Percentiles rank a stretch among this genome's conserved stretches.
Evolutionary conservation across 2,329 filamentous ascomycete genomes (phyloP).

Genomic region (Neopestalotiopsis clavispora): DNA sequence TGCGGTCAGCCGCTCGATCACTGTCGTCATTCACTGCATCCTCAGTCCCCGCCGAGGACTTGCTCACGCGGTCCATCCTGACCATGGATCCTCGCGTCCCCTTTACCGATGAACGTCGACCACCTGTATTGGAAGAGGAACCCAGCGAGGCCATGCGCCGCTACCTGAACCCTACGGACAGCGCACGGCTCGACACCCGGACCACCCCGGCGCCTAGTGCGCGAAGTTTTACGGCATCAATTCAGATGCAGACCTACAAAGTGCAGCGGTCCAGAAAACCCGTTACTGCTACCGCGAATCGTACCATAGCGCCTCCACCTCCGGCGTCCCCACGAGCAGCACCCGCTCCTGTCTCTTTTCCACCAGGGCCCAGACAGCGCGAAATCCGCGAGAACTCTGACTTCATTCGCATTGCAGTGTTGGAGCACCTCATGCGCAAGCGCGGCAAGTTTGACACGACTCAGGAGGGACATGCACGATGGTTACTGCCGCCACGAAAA

Average conservation of each 20-base stretch:
- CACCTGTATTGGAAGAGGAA: slow-evolving; percentile 65
- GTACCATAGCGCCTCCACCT: slow-evolving; percentile 31
- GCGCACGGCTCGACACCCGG: slow-evolving; percentile 48
- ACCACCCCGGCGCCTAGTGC: slow-evolving; percentile 29
- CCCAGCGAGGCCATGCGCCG: slow-evolving; percentile 70
- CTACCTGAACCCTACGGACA: slow-evolving; percentile 69
- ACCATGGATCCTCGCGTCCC: slow-evolving; percentile 70
- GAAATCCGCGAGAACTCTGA: slow-evolving; percentile 74
- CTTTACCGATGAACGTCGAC: slow-evolving; percentile 70
- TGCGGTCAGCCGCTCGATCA: slow-evolving; percentile 67
- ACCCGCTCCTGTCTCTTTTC: slow-evolving; percentile 39
- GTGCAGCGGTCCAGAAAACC: slow-evolving; percentile 54
- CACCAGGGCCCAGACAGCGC: slow-evolving; percentile 61
- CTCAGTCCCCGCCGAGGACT: slow-evolving; percentile 69
- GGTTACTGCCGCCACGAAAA: slow-evolving; percentile 70
- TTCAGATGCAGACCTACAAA: slow-evolving; percentile 76
- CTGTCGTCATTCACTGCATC: slow-evolving; percentile 67
- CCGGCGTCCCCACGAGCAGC: slow-evolving; percentile 32
- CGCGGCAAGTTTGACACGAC: slow-evolving; percentile 69
- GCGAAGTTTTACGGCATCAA: slow-evolving; percentile 65
- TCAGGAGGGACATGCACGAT: slow-evolving; percentile 69
- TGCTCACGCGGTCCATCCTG: slow-evolving; percentile 70
- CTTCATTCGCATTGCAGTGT: slow-evolving; percentile 72
- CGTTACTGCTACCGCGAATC: slow-evolving; percentile 29
- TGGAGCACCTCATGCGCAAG: slow-evolving; percentile 75